phyloP scores from a whole-genome alignment of 305 asterid genomes.

The Fraxinus nigra region DNA sequence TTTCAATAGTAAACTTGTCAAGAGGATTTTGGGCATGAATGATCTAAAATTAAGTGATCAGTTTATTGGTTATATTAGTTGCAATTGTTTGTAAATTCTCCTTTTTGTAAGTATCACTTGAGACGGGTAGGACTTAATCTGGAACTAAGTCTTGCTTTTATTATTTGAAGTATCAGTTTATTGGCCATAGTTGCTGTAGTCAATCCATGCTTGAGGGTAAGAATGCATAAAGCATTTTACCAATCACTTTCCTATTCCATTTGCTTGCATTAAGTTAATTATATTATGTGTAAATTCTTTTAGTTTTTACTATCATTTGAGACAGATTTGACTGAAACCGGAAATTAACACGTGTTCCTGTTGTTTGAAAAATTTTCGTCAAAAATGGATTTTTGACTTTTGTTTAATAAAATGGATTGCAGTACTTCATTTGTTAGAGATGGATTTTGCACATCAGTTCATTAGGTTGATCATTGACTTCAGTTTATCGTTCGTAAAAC shows the following conservation, averaged over 20 bases:
- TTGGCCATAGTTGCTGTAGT: neutral
- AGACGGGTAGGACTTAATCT: slow-evolving; percentile 14
- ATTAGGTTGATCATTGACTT: slow-evolving; percentile 12
- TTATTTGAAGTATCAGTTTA: neutral
- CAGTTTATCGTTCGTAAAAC: neutral
- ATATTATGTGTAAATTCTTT: neutral
- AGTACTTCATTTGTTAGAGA: neutral
- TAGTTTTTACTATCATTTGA: neutral
- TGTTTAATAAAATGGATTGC: slow-evolving; percentile 6
- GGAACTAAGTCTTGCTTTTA: neutral
- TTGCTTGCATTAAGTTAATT: neutral
- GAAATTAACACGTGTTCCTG: neutral
- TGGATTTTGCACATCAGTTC: slow-evolving; percentile 4
- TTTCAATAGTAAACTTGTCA: neutral
- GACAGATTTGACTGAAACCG: neutral
- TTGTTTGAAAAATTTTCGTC: neutral
- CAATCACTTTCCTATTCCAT: neutral
- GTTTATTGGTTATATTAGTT: neutral
- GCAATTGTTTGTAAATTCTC: neutral
- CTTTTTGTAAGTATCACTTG: slow-evolving; percentile 1
- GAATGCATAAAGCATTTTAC: neutral
- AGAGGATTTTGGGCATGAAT: neutral
- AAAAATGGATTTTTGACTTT: neutral
- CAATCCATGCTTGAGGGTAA: neutral
- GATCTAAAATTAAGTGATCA: neutral